Evolutionary conservation across 2,329 filamentous ascomycete species (phyloP), one percentile per base, ranked within the genome.

Genomic region (Apiospora rasikravindrae): DNA sequence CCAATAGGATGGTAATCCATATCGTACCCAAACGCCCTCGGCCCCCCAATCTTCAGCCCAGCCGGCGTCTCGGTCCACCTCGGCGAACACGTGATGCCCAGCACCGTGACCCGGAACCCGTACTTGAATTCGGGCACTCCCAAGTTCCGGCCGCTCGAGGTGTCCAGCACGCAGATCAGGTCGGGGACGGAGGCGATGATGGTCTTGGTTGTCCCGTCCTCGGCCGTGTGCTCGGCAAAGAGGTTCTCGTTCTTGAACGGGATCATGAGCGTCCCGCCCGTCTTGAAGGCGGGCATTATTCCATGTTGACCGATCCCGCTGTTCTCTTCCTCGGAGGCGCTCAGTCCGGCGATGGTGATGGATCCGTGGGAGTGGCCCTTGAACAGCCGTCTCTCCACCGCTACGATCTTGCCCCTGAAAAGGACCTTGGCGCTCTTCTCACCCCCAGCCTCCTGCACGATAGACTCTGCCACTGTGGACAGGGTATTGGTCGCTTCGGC

Each of bases 161-260:
- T 83, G 71, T 89, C 87, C 11, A 89, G 82, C 8, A 89, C 81
- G 1, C 83, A 82, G 67, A 89, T 86, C 14, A 90, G 77, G 71
- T 90, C 88, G 0, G 88, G 88, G 0, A 89, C 87, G 1, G 86
- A 84, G 3, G 86, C 85, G 2, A 89, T 76, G 0, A 75, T 70
- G 57, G 3, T 64, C 72, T 74, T 76, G 71, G 85, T 84, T 24
- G 81, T 78, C 2, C 78, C 76, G 6, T 78, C 76, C 16, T 76
- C 76, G 3, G 78, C 73, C 0, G 83, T 74, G 53, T 75, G 79
- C 47, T 84, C 78, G 0, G 87, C 90, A 16, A 87, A 87, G 53
- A 93, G 90, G 77, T 92, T 93, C 77, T 93, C 90, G 78, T 93
- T 93, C 81, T 92, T 92, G 84, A 93, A 92, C 0, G 90, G 90